These are phyloP conservation scores for Cafeteria roenbergensis DNA, from an alignment of 108 stramenopile species.

Conservation along the genomic window DNA sequence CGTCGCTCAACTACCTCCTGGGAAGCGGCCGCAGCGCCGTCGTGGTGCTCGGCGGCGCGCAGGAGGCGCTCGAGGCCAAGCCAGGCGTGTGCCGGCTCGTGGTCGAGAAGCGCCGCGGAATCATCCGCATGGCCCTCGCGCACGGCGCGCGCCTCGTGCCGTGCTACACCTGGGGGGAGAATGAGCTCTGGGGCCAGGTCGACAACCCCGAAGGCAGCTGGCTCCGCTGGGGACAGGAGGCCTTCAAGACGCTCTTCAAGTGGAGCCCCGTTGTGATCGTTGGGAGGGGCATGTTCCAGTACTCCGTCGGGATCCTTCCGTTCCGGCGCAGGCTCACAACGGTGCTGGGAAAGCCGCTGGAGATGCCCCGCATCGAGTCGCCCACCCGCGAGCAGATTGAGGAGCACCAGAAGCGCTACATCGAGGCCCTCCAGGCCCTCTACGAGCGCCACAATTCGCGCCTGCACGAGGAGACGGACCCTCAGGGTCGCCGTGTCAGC, in stretches of 20 bases:
- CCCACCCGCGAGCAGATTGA: constrained; percentile 12
- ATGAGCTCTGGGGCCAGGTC: constrained; percentile 23
- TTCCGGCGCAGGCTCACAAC: constrained; percentile 4
- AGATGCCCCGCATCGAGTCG: constrained; percentile 5
- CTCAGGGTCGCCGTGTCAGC: too few species aligned
- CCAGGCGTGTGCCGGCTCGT: constrained; percentile 12
- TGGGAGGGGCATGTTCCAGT: constrained; percentile 21
- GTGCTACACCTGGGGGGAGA: constrained; percentile 52
- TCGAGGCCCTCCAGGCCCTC: constrained; percentile 1
- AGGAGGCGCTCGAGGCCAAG: constrained; percentile 21
- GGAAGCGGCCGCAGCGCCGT: constrained; percentile 3
- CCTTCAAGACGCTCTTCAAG: constrained; percentile 3
- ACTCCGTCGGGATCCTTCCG: constrained; percentile 15
- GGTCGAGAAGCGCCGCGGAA: constrained; percentile 62
- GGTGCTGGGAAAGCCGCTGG: constrained; percentile 14
- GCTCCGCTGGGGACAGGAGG: constrained; percentile 11
- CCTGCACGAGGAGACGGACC: too few species aligned
- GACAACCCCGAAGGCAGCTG: not conserved
- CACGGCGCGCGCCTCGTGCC: constrained; percentile 67
- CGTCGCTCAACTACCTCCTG: not conserved
- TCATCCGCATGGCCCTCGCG: constrained; percentile 58
- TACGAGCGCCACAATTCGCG: constrained; percentile 4
- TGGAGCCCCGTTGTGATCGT: constrained; percentile 7
- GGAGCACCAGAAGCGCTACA: constrained; percentile 11
- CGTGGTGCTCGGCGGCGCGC: constrained; percentile 21